These are phyloP conservation scores for Sutorius australiensis DNA, from an alignment of 768 basidiomycete genomes.

Conservation along the genomic window DNA sequence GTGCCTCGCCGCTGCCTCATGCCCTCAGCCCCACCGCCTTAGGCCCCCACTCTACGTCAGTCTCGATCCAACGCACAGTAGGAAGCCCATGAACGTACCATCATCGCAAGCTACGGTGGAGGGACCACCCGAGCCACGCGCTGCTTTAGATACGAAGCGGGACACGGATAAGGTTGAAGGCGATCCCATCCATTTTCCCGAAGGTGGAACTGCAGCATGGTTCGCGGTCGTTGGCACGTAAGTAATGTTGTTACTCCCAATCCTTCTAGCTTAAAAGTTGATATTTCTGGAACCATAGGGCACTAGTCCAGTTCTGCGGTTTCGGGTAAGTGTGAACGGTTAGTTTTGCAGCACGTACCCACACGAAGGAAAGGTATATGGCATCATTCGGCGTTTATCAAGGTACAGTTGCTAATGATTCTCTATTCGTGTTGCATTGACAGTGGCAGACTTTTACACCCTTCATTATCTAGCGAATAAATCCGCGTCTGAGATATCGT, in stretches of 20 bases:
- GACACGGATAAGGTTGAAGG: neutral
- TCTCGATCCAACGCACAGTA: neutral
- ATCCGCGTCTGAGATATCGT: constrained; percentile 37
- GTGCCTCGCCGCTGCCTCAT: no score
- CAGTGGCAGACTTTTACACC: constrained; percentile 37
- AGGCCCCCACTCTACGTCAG: neutral
- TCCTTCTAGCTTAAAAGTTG: neutral
- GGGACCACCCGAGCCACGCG: neutral
- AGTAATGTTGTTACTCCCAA: neutral
- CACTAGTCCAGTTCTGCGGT: constrained; percentile 31
- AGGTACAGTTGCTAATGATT: constrained; percentile 19
- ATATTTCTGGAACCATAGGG: constrained; percentile 14
- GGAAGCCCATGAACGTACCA: constrained; percentile 7
- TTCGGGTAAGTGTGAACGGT: constrained; percentile 26
- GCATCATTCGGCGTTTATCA: constrained; percentile 41
- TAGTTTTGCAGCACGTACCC: neutral
- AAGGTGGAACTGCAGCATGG: constrained; percentile 29
- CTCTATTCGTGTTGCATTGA: neutral
- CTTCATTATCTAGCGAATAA: constrained; percentile 33
- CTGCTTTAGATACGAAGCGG: neutral
- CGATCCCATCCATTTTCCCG: constrained; percentile 18
- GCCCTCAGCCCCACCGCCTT: no score
- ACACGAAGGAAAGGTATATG: constrained; percentile 24
- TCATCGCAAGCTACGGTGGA: neutral
- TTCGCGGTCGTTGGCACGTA: constrained; percentile 22